These are phyloP conservation scores for Colletotrichum kahawae DNA, from an alignment of 2,329 filamentous ascomycete genomes.

Conservation along the genomic window DNA sequence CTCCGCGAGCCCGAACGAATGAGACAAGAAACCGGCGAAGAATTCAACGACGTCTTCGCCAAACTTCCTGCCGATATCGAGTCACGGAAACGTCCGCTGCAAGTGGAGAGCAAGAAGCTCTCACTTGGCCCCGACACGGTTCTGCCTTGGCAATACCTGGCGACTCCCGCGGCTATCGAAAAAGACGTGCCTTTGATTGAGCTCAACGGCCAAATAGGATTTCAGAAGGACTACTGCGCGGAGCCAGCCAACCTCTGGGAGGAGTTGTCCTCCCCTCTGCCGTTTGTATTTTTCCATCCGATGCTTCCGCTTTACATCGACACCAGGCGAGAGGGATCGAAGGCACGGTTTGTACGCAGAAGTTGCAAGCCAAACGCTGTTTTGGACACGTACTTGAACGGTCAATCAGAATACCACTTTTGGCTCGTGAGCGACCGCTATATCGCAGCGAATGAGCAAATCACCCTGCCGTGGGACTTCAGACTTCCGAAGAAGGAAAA, in stretches of 20 bases:
- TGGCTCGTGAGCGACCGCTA: slow-evolving; percentile 86
- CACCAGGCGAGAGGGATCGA: slow-evolving; percentile 84
- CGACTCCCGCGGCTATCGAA: slow-evolving; percentile 53
- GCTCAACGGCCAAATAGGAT: slow-evolving; percentile 78
- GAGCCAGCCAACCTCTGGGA: slow-evolving; percentile 71
- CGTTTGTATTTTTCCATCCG: slow-evolving; percentile 88
- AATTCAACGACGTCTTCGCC: slow-evolving; percentile 72
- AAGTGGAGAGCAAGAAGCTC: slow-evolving; percentile 58
- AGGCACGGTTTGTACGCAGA: slow-evolving; percentile 85
- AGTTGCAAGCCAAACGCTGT: slow-evolving; percentile 92
- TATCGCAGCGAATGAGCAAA: slow-evolving; percentile 69
- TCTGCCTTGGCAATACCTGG: slow-evolving; percentile 74
- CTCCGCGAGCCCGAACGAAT: slow-evolving; percentile 75
- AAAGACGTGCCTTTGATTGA: slow-evolving; percentile 68
- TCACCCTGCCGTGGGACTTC: slow-evolving; percentile 73
- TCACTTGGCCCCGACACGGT: slow-evolving; percentile 52
- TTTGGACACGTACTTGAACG: slow-evolving; percentile 84
- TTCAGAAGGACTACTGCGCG: slow-evolving; percentile 74
- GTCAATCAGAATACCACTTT: slow-evolving; percentile 83
- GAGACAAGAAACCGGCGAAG: slow-evolving; percentile 69
- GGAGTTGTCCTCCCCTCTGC: slow-evolving; percentile 67
- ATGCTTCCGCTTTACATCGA: slow-evolving; percentile 91
- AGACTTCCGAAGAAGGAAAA: slow-evolving; percentile 61
- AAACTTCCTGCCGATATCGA: slow-evolving; percentile 49
- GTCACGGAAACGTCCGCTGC: slow-evolving; percentile 45